These are phyloP conservation scores for Boechera stricta DNA, from an alignment of 345 rosid species.

Conservation along the genomic window DNA sequence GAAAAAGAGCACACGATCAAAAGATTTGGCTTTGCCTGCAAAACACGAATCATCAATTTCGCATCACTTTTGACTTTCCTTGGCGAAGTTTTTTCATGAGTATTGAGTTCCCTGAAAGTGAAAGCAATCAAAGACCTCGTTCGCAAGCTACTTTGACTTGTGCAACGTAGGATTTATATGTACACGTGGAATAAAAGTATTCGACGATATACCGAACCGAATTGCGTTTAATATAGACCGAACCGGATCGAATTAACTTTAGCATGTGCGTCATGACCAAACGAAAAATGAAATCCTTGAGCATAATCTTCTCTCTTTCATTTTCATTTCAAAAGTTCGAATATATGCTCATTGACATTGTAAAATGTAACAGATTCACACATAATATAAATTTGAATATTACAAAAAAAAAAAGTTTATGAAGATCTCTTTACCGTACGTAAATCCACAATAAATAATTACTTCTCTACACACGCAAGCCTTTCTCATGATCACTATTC, in stretches of 20 bases:
- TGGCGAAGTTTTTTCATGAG: too few relatives aligned
- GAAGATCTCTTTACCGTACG: slow-evolving; percentile 25
- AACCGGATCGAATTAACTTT: not conserved
- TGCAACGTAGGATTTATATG: not conserved
- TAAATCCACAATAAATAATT: not conserved
- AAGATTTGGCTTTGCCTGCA: too few relatives aligned
- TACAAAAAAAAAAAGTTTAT: not conserved
- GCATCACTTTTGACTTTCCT: too few relatives aligned
- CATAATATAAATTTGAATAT: not conserved
- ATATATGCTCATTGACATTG: slow-evolving; percentile 30
- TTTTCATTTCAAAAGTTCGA: not conserved
- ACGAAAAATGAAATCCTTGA: too few relatives aligned
- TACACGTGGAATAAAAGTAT: not conserved
- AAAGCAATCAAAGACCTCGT: too few relatives aligned
- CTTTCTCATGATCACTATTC: slow-evolving; percentile 49
- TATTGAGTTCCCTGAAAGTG: too few relatives aligned
- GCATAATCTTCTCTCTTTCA: too few relatives aligned
- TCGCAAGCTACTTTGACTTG: not conserved
- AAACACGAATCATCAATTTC: too few relatives aligned
- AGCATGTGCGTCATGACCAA: not conserved
- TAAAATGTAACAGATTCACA: not conserved
- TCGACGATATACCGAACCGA: not conserved
- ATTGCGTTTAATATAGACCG: not conserved
- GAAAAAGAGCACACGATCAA: too few relatives aligned
- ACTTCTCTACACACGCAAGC: slow-evolving; percentile 20